Evolutionary conservation across 352 stramenopile species (phyloP), one percentile per base, ranked within the genome.

Genomic region (Pythium periplocum): DNA sequence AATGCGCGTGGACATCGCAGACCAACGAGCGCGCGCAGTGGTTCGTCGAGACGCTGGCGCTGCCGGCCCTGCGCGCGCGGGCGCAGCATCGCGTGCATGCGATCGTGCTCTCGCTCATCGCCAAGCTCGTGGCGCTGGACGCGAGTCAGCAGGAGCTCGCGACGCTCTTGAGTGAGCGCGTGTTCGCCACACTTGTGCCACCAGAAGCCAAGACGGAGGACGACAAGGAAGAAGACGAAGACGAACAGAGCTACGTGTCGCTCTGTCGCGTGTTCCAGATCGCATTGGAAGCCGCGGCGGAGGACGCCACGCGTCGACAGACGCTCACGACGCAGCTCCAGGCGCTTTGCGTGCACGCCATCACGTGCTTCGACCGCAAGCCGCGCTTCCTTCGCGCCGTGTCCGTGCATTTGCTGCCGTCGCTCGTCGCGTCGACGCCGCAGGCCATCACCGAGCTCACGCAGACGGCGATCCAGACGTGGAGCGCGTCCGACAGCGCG

Each of bases 241-340:
- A 56, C 3, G 47, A 57, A 12, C 37, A 49, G 5, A 76, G 73
- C 53, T 86, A 71, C 43, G 61, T 64, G 6, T 71, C 79, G 38
- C 51, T 90, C 5, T 86, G 79, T 37, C 55, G 59, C 6, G 59
- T 84, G 34, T 55, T 86, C 45, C 61, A 83, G 52, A 34, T 85
- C 33, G 59, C 55, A 4, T 34, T 66, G 4, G 40, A 57, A 26
- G 17, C 17, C 17, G 17, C 17, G 7, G 53, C 52, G 40, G 59
- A 41, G 4, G 51, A 59, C 8, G 58, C 51, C 36, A n/a, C 58
- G 58, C 65, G 30, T 43, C 62, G 41, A 17, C 17, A 11, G 47
- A 63, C 33, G 9, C 37, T 53, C 6, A 57, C 42, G 30, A 12
- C 43, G 32, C 48, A 60, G 12, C 50, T 62, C 8, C 54, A 74